Conservation (phyloP, 2,329 filamentous ascomycete genomes). For the Beauveria rudraprayagi region DNA sequence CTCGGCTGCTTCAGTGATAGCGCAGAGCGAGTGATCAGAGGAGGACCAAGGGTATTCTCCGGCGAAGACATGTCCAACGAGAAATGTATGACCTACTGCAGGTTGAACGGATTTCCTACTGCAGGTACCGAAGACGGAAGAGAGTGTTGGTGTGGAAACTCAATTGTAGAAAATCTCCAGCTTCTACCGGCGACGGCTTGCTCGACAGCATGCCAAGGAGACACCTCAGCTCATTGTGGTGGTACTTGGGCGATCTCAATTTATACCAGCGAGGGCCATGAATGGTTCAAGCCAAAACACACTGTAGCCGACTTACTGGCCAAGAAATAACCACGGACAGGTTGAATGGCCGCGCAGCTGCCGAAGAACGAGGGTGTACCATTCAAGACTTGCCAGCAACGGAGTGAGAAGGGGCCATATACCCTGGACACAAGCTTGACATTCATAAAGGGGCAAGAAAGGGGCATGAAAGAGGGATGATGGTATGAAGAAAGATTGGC, state of each 20-base stretch:
- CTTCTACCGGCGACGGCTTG: slow-evolving; percentile 20
- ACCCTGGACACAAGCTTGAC: background rate
- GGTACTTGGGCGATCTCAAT: slow-evolving; percentile 21
- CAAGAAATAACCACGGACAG: background rate
- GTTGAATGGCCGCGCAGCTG: background rate
- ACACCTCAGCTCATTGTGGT: slow-evolving; percentile 16
- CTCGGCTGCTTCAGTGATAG: slow-evolving; percentile 26
- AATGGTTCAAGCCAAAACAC: background rate
- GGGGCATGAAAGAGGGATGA: background rate
- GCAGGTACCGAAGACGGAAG: slow-evolving; percentile 42
- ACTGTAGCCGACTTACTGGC: slow-evolving; percentile 2
- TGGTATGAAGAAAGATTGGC: background rate
- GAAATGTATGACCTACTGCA: slow-evolving; percentile 41
- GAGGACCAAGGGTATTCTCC: slow-evolving; percentile 18
- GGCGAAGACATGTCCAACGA: slow-evolving; percentile 37
- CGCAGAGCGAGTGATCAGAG: slow-evolving; percentile 13
- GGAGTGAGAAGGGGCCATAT: background rate
- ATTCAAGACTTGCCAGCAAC: background rate
- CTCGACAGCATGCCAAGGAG: slow-evolving; percentile 16
- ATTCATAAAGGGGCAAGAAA: background rate
- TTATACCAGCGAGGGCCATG: background rate
- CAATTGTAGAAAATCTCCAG: slow-evolving; percentile 18
- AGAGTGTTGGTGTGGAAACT: slow-evolving; percentile 44
- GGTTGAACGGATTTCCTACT: slow-evolving; percentile 29
- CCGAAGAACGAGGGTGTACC: background rate